Evolutionary conservation across 164 flowering plant genomes (phyloP), one percentile per base, ranked within the genome.

Genomic region (Vitis amurensis): DNA sequence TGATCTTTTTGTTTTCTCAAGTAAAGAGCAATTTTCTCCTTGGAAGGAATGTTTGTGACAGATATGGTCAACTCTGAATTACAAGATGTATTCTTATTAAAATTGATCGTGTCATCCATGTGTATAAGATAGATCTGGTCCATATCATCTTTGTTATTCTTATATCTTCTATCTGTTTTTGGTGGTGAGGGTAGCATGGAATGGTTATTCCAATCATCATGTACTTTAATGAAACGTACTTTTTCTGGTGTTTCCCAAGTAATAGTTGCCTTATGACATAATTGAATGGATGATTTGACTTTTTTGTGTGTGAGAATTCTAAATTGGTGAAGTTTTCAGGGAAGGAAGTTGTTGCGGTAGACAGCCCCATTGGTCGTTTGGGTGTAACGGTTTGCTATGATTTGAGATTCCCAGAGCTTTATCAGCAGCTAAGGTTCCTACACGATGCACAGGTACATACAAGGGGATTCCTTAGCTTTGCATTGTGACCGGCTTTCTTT

Each of bases 341-440:
- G 65, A 83, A 84, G 71, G 84, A 90, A 55, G 64, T 87, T 71
- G 92, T 88, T 60, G 85, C 84, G 2, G 81, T 77, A 8, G 97
- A 93, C 72, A 91, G 91, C 78, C 98, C 98, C 27, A 37, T 87
- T 67, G 99, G 98, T 68, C 89, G 92, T 55, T 71, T 95, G 79
- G 99, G 98, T 59, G 66, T 90, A 44, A 88, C 98, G 13, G 93
- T 95, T 75, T 95, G 98, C 81, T 95, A 93, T 75, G 99, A 95
- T 80, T 80, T 95, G 85, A 88, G 99, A 82, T 95, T 95, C 59
- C 98, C 99, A 4, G 97, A 90, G 77, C 73, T 95, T 16, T 93
- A 90, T 77, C 93, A 93, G 71, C 87, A 82, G 76, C 79, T 93
- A 52, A 82, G 98, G 61, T 95, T 93, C 80, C 82, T 86, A 52